A percentile compares a stretch with the other conserved stretches of the same genome.
Conservation (phyloP, 768 basidiomycete genomes). For the Naematelia aurantialba region DNA sequence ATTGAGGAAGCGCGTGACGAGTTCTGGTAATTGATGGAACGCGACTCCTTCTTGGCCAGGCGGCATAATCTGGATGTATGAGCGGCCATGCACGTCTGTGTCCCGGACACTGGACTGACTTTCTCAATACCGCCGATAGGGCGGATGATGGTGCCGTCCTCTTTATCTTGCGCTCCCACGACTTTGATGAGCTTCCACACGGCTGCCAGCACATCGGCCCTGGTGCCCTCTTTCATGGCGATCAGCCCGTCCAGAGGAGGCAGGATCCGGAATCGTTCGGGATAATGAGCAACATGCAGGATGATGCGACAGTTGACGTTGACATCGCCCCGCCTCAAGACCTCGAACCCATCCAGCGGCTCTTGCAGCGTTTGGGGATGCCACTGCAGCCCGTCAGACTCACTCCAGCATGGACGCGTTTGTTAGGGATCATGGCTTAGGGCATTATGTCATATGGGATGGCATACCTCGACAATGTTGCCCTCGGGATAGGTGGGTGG, state of each 20-base stretch:
- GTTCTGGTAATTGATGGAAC: conserved; percentile 78
- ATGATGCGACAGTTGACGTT: conserved; percentile 74
- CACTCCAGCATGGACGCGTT: conserved; percentile 44
- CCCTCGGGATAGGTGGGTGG: conserved; percentile 73
- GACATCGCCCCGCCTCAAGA: conserved; percentile 74
- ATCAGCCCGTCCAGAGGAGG: conserved; percentile 65
- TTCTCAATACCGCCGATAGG: conserved; percentile 46
- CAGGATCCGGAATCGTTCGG: conserved; percentile 76
- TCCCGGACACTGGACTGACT: conserved; percentile 25
- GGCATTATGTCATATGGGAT: neutral
- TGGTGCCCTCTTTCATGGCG: conserved; percentile 77
- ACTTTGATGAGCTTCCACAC: conserved; percentile 95
- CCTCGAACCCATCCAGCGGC: conserved; percentile 75
- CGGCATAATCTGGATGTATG: conserved; percentile 30
- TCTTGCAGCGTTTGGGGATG: conserved; percentile 51
- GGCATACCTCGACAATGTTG: conserved; percentile 81
- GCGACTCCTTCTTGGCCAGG: conserved; percentile 51
- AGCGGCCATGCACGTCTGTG: neutral
- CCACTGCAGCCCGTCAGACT: conserved; percentile 52
- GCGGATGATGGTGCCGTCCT: conserved; percentile 43
- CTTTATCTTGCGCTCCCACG: conserved; percentile 62
- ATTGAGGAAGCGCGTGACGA: conserved; percentile 72
- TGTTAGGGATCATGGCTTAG: neutral
- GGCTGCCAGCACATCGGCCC: conserved; percentile 72
- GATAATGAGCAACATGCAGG: conserved; percentile 79